Evolutionary conservation across 1,284 basidiomycete genomes (phyloP).

Genomic region (Grifola frondosa): DNA sequence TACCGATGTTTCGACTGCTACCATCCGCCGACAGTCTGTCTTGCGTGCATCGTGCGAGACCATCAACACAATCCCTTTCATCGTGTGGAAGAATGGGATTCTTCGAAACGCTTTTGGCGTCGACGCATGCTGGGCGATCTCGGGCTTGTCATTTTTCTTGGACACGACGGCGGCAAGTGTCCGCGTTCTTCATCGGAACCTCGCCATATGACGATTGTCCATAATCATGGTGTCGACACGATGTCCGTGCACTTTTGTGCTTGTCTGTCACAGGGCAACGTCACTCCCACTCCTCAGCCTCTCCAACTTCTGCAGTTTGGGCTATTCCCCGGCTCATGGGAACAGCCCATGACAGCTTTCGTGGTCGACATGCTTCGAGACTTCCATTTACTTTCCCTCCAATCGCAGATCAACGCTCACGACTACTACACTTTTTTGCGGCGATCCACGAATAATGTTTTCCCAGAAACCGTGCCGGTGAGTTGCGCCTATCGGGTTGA

Average conservation of each 20-base stretch:
- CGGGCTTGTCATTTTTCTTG: neutral
- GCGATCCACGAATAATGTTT: slow-evolving; percentile 5
- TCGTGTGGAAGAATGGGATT: neutral
- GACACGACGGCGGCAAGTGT: neutral
- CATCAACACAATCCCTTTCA: slow-evolving; percentile 1
- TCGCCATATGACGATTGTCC: neutral
- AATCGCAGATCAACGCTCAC: slow-evolving; percentile 8
- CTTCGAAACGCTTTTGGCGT: neutral
- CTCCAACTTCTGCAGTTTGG: slow-evolving; percentile 12
- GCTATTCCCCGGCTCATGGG: slow-evolving; percentile 18
- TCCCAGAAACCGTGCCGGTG: slow-evolving; percentile 3
- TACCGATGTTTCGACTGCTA: neutral
- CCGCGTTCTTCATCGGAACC: neutral
- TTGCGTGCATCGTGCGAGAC: neutral
- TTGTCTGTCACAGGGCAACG: too few relatives aligned
- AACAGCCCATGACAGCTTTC: slow-evolving; percentile 10
- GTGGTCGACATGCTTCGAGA: slow-evolving; percentile 7
- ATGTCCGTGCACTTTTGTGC: neutral
- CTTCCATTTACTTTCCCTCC: slow-evolving; percentile 7
- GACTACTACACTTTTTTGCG: slow-evolving; percentile 9
- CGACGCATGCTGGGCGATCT: neutral
- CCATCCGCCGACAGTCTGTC: neutral
- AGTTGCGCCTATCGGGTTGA: neutral
- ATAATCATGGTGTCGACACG: neutral
- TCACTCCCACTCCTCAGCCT: neutral